These are phyloP conservation scores for Naematelia encephala DNA, from an alignment of 768 basidiomycete genomes.

Conservation along the genomic window DNA sequence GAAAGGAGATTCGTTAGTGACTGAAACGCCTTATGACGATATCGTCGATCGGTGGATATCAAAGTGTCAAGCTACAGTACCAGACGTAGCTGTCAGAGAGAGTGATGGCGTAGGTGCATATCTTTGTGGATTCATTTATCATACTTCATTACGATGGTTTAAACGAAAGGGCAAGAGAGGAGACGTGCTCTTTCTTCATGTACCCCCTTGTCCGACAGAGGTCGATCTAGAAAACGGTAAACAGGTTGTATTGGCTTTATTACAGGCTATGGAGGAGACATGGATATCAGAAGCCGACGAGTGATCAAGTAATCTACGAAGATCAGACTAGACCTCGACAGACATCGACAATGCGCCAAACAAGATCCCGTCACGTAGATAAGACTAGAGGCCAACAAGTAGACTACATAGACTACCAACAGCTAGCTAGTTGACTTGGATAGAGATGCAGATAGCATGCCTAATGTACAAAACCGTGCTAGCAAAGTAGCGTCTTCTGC, in stretches of 20 bases:
- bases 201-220: neutral
- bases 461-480: neutral
- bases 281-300: neutral
- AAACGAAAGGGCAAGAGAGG: neutral
- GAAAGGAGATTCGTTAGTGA: neutral
- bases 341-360: too few relatives aligned
- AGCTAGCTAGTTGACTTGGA: too few relatives aligned
- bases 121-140: conserved; percentile 8
- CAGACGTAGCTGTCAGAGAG: neutral
- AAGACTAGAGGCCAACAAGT: too few relatives aligned
- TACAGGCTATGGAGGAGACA: neutral
- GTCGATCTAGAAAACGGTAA: neutral
- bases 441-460: conserved; percentile 2
- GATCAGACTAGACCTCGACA: too few relatives aligned
- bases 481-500: neutral
- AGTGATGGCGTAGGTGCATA: conserved; percentile 6
- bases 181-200: conserved; percentile 5
- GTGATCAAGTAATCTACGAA: too few relatives aligned
- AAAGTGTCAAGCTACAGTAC: neutral
- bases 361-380: too few relatives aligned
- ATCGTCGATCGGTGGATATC: neutral
- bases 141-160: neutral
- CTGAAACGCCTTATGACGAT: neutral
- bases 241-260: neutral
- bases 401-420: too few relatives aligned